phyloP scores from a whole-genome alignment of 345 rosid genomes.

The Camelina hispida region DNA sequence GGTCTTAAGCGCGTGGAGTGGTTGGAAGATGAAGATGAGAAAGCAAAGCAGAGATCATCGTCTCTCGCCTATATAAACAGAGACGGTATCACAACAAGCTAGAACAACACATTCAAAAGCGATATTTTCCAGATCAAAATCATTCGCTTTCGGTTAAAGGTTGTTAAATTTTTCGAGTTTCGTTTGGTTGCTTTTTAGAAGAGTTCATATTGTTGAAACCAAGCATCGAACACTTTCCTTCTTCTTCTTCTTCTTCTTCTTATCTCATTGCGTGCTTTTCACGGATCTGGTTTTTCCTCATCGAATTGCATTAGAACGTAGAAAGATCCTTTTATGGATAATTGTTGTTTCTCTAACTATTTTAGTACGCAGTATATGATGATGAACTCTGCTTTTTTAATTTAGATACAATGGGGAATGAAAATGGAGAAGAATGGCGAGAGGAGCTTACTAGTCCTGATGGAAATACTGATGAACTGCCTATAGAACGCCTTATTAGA shows the following conservation, averaged over 20 bases:
- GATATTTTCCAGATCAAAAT: not conserved
- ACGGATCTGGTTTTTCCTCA: not conserved
- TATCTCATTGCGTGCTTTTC: constrained; percentile 8
- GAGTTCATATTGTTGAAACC: not conserved
- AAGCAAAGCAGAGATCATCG: not conserved
- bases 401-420: constrained; percentile 44
- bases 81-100: not conserved
- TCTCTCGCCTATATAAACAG: not conserved
- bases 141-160: not conserved
- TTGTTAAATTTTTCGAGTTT: not conserved
- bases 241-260: not conserved
- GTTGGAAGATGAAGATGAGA: not conserved
- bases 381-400: constrained; percentile 9
- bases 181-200: not conserved
- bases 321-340: constrained; percentile 18
- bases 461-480: constrained; percentile 75
- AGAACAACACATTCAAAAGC: no score
- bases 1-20: not conserved
- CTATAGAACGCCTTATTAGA: constrained; percentile 83
- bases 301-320: not conserved
- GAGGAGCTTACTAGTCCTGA: constrained; percentile 84
- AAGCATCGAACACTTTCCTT: not conserved
- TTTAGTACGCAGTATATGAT: constrained; percentile 14
- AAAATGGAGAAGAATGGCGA: constrained; percentile 80
- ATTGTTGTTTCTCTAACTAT: constrained; percentile 23